These are phyloP conservation scores for Penicillium salamii DNA, from an alignment of 495 filamentous ascomycete species.

Conservation along the genomic window DNA sequence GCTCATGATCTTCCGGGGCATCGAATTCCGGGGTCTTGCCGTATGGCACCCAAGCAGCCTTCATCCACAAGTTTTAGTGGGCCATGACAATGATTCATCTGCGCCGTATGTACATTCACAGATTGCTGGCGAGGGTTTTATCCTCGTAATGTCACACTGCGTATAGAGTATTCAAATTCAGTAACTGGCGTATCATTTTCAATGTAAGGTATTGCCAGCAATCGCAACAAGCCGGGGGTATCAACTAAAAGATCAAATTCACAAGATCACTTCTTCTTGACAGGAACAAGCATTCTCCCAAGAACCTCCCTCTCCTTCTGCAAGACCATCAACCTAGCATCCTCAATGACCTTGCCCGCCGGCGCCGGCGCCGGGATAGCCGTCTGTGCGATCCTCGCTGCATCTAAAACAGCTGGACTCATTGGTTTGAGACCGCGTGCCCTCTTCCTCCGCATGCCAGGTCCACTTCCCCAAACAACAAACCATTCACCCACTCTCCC, in stretches of 20 bases:
- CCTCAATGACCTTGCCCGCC: conserved; percentile 40
- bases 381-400: conserved; percentile 16
- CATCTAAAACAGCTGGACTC: conserved; percentile 21
- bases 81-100: too few species aligned
- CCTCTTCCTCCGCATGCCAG: conserved; percentile 34
- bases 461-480: conserved; percentile 42
- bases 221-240: background rate
- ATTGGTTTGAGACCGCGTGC: conserved; percentile 20
- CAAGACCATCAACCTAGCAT: conserved; percentile 45
- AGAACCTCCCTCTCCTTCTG: conserved; percentile 44
- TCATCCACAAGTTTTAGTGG: too few species aligned
- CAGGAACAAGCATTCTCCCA: conserved; percentile 35
- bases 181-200: too few species aligned
- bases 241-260: background rate
- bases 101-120: too few species aligned
- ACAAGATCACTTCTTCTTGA: conserved; percentile 28
- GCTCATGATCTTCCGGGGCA: too few species aligned
- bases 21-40: too few species aligned
- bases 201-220: background rate
- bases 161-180: too few species aligned
- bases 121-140: too few species aligned
- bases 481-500: conserved; percentile 37
- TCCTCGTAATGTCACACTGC: too few species aligned
- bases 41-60: too few species aligned
- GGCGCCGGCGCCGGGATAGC: conserved; percentile 22